phyloP scores from a whole-genome alignment of 129 eudicot species.

The Artemisia annua region DNA sequence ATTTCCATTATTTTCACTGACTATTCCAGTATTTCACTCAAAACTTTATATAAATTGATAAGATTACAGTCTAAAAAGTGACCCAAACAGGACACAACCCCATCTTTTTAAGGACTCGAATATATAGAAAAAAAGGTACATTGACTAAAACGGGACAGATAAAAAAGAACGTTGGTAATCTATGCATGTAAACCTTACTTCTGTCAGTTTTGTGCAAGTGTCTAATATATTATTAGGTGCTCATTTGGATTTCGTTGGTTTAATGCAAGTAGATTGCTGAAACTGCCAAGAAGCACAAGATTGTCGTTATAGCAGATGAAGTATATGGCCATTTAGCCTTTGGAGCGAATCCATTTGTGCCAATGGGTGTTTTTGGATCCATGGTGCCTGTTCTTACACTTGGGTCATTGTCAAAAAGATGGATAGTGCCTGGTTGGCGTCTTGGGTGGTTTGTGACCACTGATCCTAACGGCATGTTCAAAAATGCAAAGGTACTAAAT shows the following conservation, averaged over 20 bases:
- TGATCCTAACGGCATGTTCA: slow-evolving; percentile 69
- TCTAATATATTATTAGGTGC: neutral
- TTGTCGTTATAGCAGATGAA: slow-evolving; percentile 87
- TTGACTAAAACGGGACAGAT: too few species aligned
- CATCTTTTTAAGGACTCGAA: too few species aligned
- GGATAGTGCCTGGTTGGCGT: slow-evolving; percentile 98
- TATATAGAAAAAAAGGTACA: too few species aligned
- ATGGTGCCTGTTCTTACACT: slow-evolving; percentile 81
- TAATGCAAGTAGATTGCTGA: slow-evolving; percentile 67
- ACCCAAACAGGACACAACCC: too few species aligned
- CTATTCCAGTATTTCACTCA: too few species aligned
- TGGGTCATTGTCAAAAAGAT: slow-evolving; percentile 94
- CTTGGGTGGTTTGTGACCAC: slow-evolving; percentile 91
- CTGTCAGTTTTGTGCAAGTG: neutral
- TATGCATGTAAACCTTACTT: too few species aligned
- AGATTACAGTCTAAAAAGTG: too few species aligned
- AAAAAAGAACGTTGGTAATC: too few species aligned
- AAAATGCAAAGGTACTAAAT: slow-evolving; percentile 60
- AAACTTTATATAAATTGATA: too few species aligned
- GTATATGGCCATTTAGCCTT: slow-evolving; percentile 96
- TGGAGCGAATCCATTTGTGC: slow-evolving; percentile 80
- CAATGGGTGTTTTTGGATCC: slow-evolving; percentile 93
- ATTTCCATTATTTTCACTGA: too few species aligned
- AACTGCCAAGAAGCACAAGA: slow-evolving; percentile 72
- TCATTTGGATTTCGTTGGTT: slow-evolving; percentile 14